These are phyloP conservation scores for Talaromyces piceae DNA, from an alignment of 2,329 filamentous ascomycete genomes.

Conservation along the genomic window DNA sequence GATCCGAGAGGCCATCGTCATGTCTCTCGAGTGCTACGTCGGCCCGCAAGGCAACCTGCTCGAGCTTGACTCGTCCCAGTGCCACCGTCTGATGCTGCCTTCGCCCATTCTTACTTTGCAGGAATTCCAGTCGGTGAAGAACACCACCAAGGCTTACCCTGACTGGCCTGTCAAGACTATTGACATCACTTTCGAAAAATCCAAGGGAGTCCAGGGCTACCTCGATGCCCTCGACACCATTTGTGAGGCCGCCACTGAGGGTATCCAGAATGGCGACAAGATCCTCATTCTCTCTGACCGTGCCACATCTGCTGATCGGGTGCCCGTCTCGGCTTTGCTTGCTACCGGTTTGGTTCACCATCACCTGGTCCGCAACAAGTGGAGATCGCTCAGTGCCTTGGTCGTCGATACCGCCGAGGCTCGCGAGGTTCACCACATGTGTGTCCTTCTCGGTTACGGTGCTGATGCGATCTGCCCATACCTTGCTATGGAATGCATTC, in stretches of 20 bases:
- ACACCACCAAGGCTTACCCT: constrained; percentile 63
- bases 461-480: constrained; percentile 93
- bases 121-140: constrained; percentile 81
- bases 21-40: constrained; percentile 95
- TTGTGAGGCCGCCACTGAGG: constrained; percentile 74
- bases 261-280: constrained; percentile 74
- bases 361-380: constrained; percentile 90
- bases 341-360: constrained; percentile 93
- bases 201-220: constrained; percentile 74
- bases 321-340: constrained; percentile 76
- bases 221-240: constrained; percentile 81
- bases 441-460: constrained; percentile 92
- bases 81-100: constrained; percentile 73
- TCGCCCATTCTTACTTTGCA: constrained; percentile 84
- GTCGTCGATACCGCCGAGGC: constrained; percentile 91
- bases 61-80: constrained; percentile 88
- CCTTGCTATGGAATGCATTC: constrained; percentile 88
- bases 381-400: constrained; percentile 80
- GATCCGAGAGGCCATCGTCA: constrained; percentile 94
- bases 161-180: constrained; percentile 85
- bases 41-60: constrained; percentile 91
- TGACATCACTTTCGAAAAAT: constrained; percentile 88
- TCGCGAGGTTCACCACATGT: constrained; percentile 97
- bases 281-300: constrained; percentile 86
- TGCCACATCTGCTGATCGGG: constrained; percentile 71